A percentile compares a stretch with the other conserved stretches of the same genome.
Conservation (phyloP, 768 basidiomycete species). For the Krasilnikovozyma curviuscula region DNA sequence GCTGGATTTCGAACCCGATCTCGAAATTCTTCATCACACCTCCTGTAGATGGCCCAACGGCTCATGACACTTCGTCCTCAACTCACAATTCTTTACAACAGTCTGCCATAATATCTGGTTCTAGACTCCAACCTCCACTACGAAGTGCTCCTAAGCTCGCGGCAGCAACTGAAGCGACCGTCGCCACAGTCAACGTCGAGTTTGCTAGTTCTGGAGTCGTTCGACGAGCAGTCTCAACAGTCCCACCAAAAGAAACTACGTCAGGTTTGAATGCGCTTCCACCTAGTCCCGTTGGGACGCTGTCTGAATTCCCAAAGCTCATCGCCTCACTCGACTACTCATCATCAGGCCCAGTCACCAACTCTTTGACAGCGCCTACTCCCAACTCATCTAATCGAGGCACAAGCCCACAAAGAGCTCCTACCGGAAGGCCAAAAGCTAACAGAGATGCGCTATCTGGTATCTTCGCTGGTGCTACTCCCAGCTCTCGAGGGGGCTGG, state of each 20-base stretch:
- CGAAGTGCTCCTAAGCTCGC: conserved; percentile 52
- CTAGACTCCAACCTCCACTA: conserved; percentile 14
- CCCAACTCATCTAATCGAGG: conserved; percentile 2
- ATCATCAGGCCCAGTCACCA: conserved; percentile 1
- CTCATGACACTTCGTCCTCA: conserved; percentile 5
- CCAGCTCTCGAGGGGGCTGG: conserved; percentile 34
- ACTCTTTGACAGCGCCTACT: conserved; percentile 6
- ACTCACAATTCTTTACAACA: too few relatives aligned
- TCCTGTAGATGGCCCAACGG: too few relatives aligned
- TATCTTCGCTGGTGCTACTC: conserved; percentile 81
- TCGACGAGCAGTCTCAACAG: conserved; percentile 36
- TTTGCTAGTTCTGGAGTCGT: conserved; percentile 54
- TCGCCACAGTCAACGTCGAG: conserved; percentile 89
- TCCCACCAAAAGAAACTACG: conserved; percentile 11
- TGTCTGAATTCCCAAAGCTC: neutral
- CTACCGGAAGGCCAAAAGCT: conserved; percentile 16
- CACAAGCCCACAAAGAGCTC: conserved; percentile 15
- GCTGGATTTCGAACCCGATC: conserved; percentile 64
- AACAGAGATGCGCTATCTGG: conserved; percentile 39
- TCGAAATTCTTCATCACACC: conserved; percentile 53
- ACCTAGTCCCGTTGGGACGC: neutral
- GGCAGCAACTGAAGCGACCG: conserved; percentile 66
- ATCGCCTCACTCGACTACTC: conserved; percentile 4
- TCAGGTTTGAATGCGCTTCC: neutral
- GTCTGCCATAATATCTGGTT: too few relatives aligned